Conservation (phyloP, 805 yeast species). For the Zygosaccharomyces siamensis region DNA sequence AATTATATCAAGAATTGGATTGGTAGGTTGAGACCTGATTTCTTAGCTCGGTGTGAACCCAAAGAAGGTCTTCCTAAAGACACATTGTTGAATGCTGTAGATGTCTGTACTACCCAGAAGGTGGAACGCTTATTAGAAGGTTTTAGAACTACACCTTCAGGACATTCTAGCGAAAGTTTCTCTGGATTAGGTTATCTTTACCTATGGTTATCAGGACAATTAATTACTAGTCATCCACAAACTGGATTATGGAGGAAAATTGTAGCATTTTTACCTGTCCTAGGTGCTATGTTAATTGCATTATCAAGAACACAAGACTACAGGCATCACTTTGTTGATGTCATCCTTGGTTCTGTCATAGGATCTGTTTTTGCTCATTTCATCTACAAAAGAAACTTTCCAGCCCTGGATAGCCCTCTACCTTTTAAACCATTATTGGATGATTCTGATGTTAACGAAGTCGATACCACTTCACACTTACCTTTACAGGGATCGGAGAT, state of each 20-base stretch:
- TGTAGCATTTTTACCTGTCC: conserved; percentile 48
- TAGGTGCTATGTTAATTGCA: conserved; percentile 75
- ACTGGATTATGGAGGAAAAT: conserved; percentile 62
- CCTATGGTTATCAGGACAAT: conserved; percentile 66
- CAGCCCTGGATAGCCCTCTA: conserved; percentile 31
- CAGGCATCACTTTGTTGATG: conserved; percentile 88
- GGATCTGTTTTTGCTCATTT: conserved; percentile 57
- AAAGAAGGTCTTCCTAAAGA: conserved; percentile 50
- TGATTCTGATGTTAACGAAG: conserved; percentile 37
- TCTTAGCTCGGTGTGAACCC: conserved; percentile 80
- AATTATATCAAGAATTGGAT: conserved; percentile 76
- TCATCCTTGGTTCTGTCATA: conserved; percentile 62
- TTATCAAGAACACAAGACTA: conserved; percentile 85
- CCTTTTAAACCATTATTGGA: conserved; percentile 41
- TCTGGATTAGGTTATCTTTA: conserved; percentile 61
- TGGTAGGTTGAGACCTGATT: conserved; percentile 91
- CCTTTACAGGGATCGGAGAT: conserved; percentile 24
- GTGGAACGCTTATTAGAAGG: conserved; percentile 52
- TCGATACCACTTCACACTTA: not conserved
- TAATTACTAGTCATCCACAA: conserved; percentile 43
- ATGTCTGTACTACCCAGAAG: conserved; percentile 58
- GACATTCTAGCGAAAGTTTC: conserved; percentile 70
- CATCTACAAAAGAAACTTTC: conserved; percentile 40
- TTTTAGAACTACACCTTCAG: conserved; percentile 77
- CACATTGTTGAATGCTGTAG: conserved; percentile 53